Evolutionary conservation across 75 land plant genomes (phyloP).

Genomic region (Adiantum capillusveneris): DNA sequence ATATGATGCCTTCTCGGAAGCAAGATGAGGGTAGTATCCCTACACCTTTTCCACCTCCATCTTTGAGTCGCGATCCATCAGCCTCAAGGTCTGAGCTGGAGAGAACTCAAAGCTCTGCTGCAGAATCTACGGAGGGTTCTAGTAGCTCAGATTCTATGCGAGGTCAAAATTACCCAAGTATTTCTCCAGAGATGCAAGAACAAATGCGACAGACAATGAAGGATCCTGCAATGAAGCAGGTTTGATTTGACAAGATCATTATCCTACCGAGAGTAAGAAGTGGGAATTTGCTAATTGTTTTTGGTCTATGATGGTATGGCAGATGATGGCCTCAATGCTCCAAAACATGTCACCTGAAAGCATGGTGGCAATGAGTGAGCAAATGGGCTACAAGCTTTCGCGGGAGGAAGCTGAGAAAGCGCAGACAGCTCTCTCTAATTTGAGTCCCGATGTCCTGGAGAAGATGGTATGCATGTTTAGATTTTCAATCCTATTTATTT

Average conservation of each 20-base stretch:
- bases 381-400: constrained; percentile 76
- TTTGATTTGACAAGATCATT: constrained; percentile 4
- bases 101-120: constrained; percentile 5
- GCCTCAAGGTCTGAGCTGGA: constrained; percentile 12
- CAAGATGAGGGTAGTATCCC: not conserved
- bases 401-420: constrained; percentile 84
- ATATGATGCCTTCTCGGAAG: constrained; percentile 32
- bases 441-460: constrained; percentile 76
- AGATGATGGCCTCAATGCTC: constrained; percentile 90
- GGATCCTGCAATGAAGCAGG: constrained; percentile 91
- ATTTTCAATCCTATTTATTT: no score
- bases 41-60: constrained; percentile 6
- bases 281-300: not conserved
- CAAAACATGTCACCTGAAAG: constrained; percentile 89
- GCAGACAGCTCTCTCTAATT: constrained; percentile 80
- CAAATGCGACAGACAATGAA: constrained; percentile 82
- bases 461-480: constrained; percentile 41
- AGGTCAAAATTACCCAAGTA: constrained; percentile 14
- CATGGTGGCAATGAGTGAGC: constrained; percentile 90
- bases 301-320: constrained; percentile 7
- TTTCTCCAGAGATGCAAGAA: constrained; percentile 60
- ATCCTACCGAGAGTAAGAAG: not conserved
- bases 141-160: not conserved
- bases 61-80: not conserved
- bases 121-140: not conserved